phyloP scores from a whole-genome alignment of 2,329 filamentous ascomycete species.

The Didymosphaeria variabile region DNA sequence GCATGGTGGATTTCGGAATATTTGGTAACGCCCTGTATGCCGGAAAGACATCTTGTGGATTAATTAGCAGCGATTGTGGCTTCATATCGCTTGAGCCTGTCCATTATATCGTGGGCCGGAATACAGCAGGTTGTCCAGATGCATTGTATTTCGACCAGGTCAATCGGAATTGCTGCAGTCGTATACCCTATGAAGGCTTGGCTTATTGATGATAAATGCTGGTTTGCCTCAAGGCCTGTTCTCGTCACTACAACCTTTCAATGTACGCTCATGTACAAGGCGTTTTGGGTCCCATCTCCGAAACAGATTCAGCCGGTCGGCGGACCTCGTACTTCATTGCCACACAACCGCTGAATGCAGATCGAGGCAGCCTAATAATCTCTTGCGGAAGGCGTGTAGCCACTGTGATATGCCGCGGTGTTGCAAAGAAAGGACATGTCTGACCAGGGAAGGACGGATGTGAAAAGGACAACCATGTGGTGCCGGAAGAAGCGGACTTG shows the following conservation, averaged over 20 bases:
- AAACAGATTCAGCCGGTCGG: slow-evolving; percentile 31
- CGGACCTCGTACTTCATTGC: slow-evolving; percentile 19
- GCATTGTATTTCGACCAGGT: slow-evolving; percentile 19
- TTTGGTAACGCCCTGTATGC: slow-evolving; percentile 13
- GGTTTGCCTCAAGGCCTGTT: slow-evolving; percentile 4
- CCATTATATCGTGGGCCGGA: slow-evolving; percentile 17
- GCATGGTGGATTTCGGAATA: slow-evolving; percentile 5
- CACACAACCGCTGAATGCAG: slow-evolving; percentile 15
- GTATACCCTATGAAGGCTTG: slow-evolving; percentile 24
- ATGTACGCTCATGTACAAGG: slow-evolving; percentile 21
- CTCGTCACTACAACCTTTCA: slow-evolving; percentile 11
- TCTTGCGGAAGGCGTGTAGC: slow-evolving; percentile 23
- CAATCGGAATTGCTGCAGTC: slow-evolving; percentile 25
- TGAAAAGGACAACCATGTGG: slow-evolving; percentile 26
- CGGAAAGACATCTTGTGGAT: slow-evolving; percentile 8
- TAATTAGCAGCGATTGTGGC: slow-evolving; percentile 16
- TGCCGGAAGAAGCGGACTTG: slow-evolving; percentile 30
- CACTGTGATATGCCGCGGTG: slow-evolving; percentile 23
- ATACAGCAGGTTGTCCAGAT: slow-evolving; percentile 21
- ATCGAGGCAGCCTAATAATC: slow-evolving; percentile 21
- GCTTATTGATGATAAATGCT: slow-evolving; percentile 22
- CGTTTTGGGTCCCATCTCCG: slow-evolving; percentile 24
- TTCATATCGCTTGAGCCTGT: slow-evolving; percentile 20
- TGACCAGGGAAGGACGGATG: slow-evolving; percentile 21
- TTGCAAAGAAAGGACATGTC: slow-evolving; percentile 23